Evolutionary conservation across 192 early-diverging fungal genomes (phyloP), one percentile per base, ranked within the genome.

Genomic region (Linnemannia elongata): DNA sequence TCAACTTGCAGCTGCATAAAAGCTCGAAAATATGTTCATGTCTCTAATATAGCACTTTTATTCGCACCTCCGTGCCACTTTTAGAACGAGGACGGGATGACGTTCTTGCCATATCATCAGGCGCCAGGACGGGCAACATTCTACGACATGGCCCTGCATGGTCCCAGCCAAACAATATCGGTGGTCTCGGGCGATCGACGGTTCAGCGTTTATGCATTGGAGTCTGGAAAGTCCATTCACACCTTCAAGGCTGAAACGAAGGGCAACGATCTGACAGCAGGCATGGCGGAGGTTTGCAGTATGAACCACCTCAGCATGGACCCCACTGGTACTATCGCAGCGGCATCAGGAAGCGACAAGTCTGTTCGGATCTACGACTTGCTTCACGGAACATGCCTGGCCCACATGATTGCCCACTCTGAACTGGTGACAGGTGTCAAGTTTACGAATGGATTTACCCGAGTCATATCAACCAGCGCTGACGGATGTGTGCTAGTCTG

Each of bases 401-500:
- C 89, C 8, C 89, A 93, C 69, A 89, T 89, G 24, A 84, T 89
- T 49, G 94, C 94, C 0, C 96, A 97, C 84, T 90, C 94, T 13
- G 96, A 97, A 79, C 77, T 96, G 52, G 91, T 97, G 17, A 97
- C 96, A 0, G 82, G 89, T 18, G 89, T 96, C 47, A 90, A 91
- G 74, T 97, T 97, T 76, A 90, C 81, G 5, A 76, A 72, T 10
- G 89, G 92, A 79, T 86, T 87, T 52, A 76, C 85, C 38, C 87
- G 92, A 15, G 76, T 97, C 10, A 83, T 96, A 41, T 93, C 93
- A 3, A 96, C 96, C 22, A 92, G 92, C 70, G 93, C 92, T 0
- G 95, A 97, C 78, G 95, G 95, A 13, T 95, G 93, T 36, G 88
- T 97, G 18, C 92, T 97, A 83, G 90, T 97, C 1, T 97, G 96